A percentile compares a stretch with the other conserved stretches of the same genome.
phyloP scores from a whole-genome alignment of 257 asterid genomes.

The Dorcoceras hygrometricum region DNA sequence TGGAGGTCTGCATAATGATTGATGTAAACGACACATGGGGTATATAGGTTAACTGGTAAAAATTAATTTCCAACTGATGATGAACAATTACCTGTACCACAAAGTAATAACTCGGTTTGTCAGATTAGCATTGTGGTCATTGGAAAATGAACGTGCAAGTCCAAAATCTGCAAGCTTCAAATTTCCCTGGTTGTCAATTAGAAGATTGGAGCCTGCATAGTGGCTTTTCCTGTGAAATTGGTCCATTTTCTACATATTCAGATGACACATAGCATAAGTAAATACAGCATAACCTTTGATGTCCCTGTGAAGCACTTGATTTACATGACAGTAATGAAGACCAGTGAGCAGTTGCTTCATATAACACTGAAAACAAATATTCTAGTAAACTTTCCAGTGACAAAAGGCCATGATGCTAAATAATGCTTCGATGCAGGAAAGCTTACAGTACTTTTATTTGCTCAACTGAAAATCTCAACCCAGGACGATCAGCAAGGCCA shows the following conservation, averaged over 20 bases:
- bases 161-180: conserved; percentile 98
- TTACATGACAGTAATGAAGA: conserved; percentile 87
- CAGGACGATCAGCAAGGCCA: conserved; percentile 56
- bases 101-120: conserved; percentile 93
- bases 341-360: conserved; percentile 96
- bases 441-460: conserved; percentile 76
- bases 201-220: conserved; percentile 87
- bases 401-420: conserved; percentile 22
- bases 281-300: conserved; percentile 64
- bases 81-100: conserved; percentile 79
- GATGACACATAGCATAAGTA: conserved; percentile 11
- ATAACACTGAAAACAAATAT: conserved; percentile 63
- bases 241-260: conserved; percentile 9
- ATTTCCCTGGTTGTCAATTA: conserved; percentile 91
- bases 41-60: neutral
- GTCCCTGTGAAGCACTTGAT: conserved; percentile 97
- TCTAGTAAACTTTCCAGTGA: conserved; percentile 26
- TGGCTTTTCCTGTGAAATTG: conserved; percentile 17
- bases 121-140: conserved; percentile 75
- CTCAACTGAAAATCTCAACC: conserved; percentile 83
- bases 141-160: conserved; percentile 82
- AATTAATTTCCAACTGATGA: conserved; percentile 11
- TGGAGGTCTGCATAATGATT: conserved; percentile 61
- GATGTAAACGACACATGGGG: neutral
- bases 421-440: conserved; percentile 11